Base-by-base conservation (phyloP, 192 early-diverging fungal species). In the Podila epicladia region DNA sequence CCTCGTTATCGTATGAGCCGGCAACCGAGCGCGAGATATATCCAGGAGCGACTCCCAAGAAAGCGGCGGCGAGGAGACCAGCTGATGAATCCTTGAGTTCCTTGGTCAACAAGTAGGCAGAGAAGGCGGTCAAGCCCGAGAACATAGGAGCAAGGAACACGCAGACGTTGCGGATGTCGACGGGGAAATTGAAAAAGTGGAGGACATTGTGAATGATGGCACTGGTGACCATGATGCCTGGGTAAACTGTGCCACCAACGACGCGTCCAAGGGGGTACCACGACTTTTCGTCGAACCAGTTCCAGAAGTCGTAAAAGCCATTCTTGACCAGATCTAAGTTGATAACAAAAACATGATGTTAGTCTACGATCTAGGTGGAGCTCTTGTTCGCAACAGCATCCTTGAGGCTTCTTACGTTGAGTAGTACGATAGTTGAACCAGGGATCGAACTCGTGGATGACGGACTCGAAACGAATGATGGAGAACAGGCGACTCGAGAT, bases 21-120 rank as follows among this genome's bases (percentile, higher is more conserved):
- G 98, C 97, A n/a, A 99, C 98, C 1, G 98, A 99, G 57, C 98
- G 93, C n/a, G 98, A 99, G 74, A 99, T 99, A 75, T 99, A 99
- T 1, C 98, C 98, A 0, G 98, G 98, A 3, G 97, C 98, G 67
- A 99, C 92, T 28, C 95, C 98, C 59, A 99, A 95, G 85, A 99
- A 99, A 2, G 94, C 95, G 11, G 98, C 98, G 7, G 98, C 98
- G 57, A 99, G 85, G 4, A 99, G 88, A 29, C 98, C 98, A 12
- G 98, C 97, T 2, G 95, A 94, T 1, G 89, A 82, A 65, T 95
- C 92, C 83, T 98, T 96, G 66, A 98, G 89, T 75, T 99, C 97
- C 51, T 84, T 90, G 11, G 97, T 98, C 64, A 99, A 83, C 62
- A 96, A 84, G 75, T 99, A 99, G 26, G 97, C 94, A 2, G 98